These are phyloP conservation scores for Epichloe elymi DNA, from an alignment of 2,329 filamentous ascomycete genomes.

Conservation along the genomic window DNA sequence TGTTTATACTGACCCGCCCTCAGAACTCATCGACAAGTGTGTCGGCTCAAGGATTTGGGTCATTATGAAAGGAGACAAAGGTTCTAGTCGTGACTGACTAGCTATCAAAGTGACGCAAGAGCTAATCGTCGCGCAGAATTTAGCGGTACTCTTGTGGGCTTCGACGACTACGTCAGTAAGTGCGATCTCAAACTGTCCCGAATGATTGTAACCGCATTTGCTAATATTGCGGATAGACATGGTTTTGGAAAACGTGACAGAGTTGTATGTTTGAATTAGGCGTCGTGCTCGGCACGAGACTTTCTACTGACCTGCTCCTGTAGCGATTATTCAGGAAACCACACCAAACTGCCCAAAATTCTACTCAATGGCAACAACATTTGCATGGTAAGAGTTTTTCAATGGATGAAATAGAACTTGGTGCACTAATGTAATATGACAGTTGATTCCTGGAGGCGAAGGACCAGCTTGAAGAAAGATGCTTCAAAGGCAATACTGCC, in stretches of 20 bases:
- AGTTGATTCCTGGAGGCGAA: constrained; percentile 71
- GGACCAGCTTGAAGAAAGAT: constrained; percentile 33
- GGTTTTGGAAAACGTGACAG: constrained; percentile 93
- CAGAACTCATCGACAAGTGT: constrained; percentile 98
- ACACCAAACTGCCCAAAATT: constrained; percentile 86
- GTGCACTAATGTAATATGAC: not conserved
- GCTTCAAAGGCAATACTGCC: not conserved
- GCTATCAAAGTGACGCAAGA: not conserved
- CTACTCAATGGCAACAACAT: constrained; percentile 96
- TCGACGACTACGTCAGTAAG: constrained; percentile 99
- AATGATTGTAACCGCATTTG: not conserved
- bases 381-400: constrained; percentile 69
- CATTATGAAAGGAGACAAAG: constrained; percentile 98
- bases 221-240: constrained; percentile 52
- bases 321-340: constrained; percentile 82
- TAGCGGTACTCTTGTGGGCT: constrained; percentile 83
- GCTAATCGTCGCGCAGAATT: constrained; percentile 52
- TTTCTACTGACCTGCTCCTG: constrained; percentile 5
- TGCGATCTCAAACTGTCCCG: constrained; percentile 21
- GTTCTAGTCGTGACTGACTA: constrained; percentile 28
- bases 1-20: not conserved
- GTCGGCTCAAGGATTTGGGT: constrained; percentile 97
- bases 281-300: not conserved
- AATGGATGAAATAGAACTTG: not conserved
- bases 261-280: constrained; percentile 53